phyloP scores from a whole-genome alignment of 495 filamentous ascomycete species.

The Lasiosphaeria hispida region DNA sequence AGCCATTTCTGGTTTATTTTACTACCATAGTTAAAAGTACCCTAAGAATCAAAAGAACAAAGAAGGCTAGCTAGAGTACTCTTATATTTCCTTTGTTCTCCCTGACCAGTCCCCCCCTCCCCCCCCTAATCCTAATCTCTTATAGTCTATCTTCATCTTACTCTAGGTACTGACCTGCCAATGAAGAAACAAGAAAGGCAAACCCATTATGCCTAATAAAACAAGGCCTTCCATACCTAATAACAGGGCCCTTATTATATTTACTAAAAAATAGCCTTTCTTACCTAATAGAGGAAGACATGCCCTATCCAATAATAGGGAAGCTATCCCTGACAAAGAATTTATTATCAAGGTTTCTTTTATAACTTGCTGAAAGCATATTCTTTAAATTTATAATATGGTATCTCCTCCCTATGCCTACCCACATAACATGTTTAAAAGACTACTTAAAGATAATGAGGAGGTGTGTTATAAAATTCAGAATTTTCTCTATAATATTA shows the following conservation, averaged over 20 bases:
- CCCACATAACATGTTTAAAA: background rate
- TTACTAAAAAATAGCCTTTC: background rate
- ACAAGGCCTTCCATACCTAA: background rate
- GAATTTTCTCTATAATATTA: too few species aligned
- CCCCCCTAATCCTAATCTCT: too few species aligned
- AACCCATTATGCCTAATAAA: background rate
- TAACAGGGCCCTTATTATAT: background rate
- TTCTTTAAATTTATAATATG: background rate
- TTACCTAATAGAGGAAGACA: background rate
- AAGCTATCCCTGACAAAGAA: too few species aligned
- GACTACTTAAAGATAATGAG: background rate
- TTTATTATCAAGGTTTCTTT: too few species aligned
- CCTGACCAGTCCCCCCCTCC: too few species aligned
- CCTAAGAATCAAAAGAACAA: too few species aligned
- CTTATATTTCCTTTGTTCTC: too few species aligned
- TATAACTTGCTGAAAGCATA: background rate
- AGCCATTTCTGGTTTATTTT: too few species aligned
- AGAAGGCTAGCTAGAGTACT: too few species aligned
- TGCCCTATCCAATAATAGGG: background rate
- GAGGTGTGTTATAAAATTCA: too few species aligned
- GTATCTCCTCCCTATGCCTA: background rate
- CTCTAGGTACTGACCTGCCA: background rate
- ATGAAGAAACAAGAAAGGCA: constrained; percentile 1
- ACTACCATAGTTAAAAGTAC: too few species aligned
- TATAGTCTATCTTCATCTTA: too few species aligned